Percentiles rank a stretch among this genome's conserved stretches.
Evolutionary conservation across 305 asterid species (phyloP).

Genomic region (Striga hermonthica): DNA sequence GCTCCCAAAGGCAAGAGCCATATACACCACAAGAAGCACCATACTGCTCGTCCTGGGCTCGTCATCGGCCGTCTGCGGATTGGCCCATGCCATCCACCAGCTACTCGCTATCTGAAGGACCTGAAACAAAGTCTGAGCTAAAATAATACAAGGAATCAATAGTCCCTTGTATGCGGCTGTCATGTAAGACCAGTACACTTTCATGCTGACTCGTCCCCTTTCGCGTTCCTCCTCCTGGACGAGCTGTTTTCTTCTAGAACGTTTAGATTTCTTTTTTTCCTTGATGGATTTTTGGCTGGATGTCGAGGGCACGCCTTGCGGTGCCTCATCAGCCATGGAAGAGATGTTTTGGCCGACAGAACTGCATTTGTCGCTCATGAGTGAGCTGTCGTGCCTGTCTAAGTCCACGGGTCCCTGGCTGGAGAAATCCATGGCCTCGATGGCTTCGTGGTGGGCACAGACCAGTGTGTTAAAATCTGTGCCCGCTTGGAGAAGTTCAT

Average conservation of each 20-base stretch:
- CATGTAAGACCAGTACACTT: neutral
- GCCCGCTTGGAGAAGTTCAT: slow-evolving; percentile 92
- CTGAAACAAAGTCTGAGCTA: slow-evolving; percentile 19
- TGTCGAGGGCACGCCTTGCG: slow-evolving; percentile 59
- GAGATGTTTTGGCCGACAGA: slow-evolving; percentile 52
- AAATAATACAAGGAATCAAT: too few species aligned
- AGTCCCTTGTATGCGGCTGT: too few species aligned
- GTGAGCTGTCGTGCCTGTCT: slow-evolving; percentile 51
- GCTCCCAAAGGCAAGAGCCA: slow-evolving; percentile 98
- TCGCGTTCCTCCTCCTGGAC: slow-evolving; percentile 99
- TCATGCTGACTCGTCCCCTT: slow-evolving; percentile 79
- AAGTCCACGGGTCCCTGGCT: slow-evolving; percentile 58
- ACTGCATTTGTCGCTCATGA: slow-evolving; percentile 54
- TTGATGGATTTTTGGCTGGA: slow-evolving; percentile 62
- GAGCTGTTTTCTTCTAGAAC: slow-evolving; percentile 84
- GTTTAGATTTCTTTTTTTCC: slow-evolving; percentile 77
- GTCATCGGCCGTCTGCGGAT: slow-evolving; percentile 33
- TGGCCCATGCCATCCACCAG: too few species aligned
- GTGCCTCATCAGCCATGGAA: slow-evolving; percentile 55
- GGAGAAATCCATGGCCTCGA: slow-evolving; percentile 88
- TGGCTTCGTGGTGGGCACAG: slow-evolving; percentile 95
- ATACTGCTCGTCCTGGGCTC: slow-evolving; percentile 65
- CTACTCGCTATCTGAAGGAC: too few species aligned
- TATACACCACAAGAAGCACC: slow-evolving; percentile 78
- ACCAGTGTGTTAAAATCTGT: slow-evolving; percentile 86